These are phyloP conservation scores for Exophiala sp. DNA, from an alignment of 2,329 filamentous ascomycete genomes.

Conservation along the genomic window DNA sequence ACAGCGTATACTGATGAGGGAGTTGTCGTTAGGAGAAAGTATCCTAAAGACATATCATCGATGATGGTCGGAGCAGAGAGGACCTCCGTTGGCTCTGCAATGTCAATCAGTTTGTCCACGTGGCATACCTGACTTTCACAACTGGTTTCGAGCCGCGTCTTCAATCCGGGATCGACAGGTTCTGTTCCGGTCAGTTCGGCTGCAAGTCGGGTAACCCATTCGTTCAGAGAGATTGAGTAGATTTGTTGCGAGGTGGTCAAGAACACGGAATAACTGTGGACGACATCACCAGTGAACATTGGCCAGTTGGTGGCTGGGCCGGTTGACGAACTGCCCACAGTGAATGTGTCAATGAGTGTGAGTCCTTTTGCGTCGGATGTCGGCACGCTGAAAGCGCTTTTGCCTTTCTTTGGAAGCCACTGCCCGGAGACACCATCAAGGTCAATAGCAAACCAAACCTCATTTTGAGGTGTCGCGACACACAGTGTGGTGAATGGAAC, in stretches of 20 bases:
- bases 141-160: constrained; percentile 52
- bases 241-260: constrained; percentile 52
- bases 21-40: constrained; percentile 49
- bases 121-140: constrained; percentile 47
- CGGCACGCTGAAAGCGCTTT: constrained; percentile 39
- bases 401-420: constrained; percentile 51
- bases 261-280: constrained; percentile 54
- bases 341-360: constrained; percentile 41
- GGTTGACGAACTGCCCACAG: constrained; percentile 32
- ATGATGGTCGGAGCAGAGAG: constrained; percentile 48
- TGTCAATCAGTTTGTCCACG: constrained; percentile 44
- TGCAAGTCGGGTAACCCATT: constrained; percentile 53
- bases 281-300: constrained; percentile 51
- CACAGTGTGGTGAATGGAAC: constrained; percentile 54
- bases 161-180: constrained; percentile 45
- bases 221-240: constrained; percentile 49
- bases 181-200: constrained; percentile 42
- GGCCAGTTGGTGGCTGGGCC: constrained; percentile 39
- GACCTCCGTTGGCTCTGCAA: constrained; percentile 33
- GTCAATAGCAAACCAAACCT: constrained; percentile 56
- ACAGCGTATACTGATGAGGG: constrained; percentile 47
- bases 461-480: constrained; percentile 50
- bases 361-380: constrained; percentile 40
- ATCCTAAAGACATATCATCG: constrained; percentile 52
- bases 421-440: constrained; percentile 57